Conservation (phyloP, 192 early-diverging fungal species). For the Chytriomyces confervae region DNA sequence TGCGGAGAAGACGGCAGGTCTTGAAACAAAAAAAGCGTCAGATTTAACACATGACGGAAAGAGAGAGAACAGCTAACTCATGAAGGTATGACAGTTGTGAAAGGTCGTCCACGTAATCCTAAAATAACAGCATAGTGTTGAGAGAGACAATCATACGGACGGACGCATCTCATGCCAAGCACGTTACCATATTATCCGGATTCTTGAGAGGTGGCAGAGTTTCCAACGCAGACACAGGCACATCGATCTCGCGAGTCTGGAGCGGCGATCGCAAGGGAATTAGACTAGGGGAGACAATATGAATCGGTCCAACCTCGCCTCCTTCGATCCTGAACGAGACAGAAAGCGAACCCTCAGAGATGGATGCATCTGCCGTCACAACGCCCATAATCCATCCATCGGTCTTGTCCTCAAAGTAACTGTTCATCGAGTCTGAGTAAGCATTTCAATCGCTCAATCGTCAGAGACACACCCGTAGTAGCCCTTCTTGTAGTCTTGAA, state of each 20-base stretch:
- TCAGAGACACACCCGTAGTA: conserved; percentile 74
- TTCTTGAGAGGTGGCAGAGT: conserved; percentile 91
- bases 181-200: conserved; percentile 77
- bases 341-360: neutral
- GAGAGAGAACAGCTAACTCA: conserved; percentile 18
- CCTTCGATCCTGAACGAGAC: neutral
- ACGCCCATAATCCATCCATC: conserved; percentile 24
- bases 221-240: conserved; percentile 67
- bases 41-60: neutral
- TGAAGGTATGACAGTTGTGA: conserved; percentile 35
- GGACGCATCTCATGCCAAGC: neutral
- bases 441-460: conserved; percentile 26
- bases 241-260: conserved; percentile 70
- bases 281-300: neutral
- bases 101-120: conserved; percentile 32
- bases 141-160: neutral
- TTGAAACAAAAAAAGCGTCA: neutral
- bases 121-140: neutral
- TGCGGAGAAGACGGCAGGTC: conserved; percentile 31
- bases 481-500: neutral
- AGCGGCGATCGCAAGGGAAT: neutral
- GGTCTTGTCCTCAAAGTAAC: conserved; percentile 21
- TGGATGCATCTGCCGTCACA: neutral
- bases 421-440: conserved; percentile 55
- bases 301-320: neutral